Evolutionary conservation across 192 early-diverging fungal genomes (phyloP), one percentile per base, ranked within the genome.

Genomic region (Jimgerdemannia lactiflua): DNA sequence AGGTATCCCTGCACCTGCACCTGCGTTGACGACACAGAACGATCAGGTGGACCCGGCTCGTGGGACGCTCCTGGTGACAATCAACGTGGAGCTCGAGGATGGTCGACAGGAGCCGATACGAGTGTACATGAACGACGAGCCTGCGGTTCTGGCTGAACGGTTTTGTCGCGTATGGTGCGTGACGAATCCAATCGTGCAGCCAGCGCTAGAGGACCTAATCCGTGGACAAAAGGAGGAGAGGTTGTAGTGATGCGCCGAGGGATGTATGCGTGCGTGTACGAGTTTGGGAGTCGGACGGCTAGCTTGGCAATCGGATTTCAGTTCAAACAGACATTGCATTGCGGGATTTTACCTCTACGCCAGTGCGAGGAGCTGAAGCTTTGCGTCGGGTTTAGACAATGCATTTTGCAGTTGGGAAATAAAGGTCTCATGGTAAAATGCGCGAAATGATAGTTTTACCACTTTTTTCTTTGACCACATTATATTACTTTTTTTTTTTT

Each of bases 11-110:
- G 6, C 49, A 10, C 2, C 49, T 59, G 14, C 49, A 6, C 49
- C 49, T 0, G 6, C 49, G 8, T 14, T 2, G 49, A 10, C 49
- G 49, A 59, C 49, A 10, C 49, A 10, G 49, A 59, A 59, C 8
- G 49, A 14, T 14, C 49, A 2, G 49, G 14, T 14, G 14, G 49
- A 59, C 49, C 14, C 49, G 6, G 49, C 17, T 80, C 75, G 54
- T 72, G 79, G 65, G 77, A 78, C 14, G 49, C 49, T 78, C 4
- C 19, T 78, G 19, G 49, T 78, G 3, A 69, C 77, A n/a, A 44
- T 78, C 8, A 73, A 78, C 42, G 54, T 78, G 39, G 71, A 78
- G n/a, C 42, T 78, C 20, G 71, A 78, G 19, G 64, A 44, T 41
- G 67, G 68, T 1, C 54, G 39, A 49, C 68, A 43, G 8, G 70